Evolutionary conservation across 1,284 basidiomycete species (phyloP).

Genomic region (Malassezia nana): DNA sequence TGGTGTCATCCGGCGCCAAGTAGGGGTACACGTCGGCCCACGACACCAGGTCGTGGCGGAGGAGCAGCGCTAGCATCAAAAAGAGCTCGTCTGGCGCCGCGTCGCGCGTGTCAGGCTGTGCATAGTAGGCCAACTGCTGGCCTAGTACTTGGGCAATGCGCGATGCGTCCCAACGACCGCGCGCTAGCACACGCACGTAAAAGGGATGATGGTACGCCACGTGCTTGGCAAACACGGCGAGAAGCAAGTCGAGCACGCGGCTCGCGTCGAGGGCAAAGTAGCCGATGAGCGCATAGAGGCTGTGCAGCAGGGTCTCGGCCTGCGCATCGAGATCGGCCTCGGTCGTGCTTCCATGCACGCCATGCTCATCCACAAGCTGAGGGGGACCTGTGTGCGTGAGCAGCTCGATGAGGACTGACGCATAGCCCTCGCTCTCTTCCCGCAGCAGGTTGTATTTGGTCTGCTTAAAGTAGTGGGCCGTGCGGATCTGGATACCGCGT

Average conservation of each 20-base stretch:
- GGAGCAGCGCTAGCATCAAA: slow-evolving; percentile 72
- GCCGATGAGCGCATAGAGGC: slow-evolving; percentile 49
- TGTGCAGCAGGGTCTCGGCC: slow-evolving; percentile 42
- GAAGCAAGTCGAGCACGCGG: slow-evolving; percentile 79
- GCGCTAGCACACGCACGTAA: slow-evolving; percentile 73
- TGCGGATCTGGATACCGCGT: slow-evolving; percentile 39
- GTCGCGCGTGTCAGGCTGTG: slow-evolving; percentile 52
- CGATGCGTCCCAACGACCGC: slow-evolving; percentile 63
- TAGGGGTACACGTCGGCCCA: slow-evolving; percentile 78
- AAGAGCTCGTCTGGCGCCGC: slow-evolving; percentile 64
- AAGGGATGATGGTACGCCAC: slow-evolving; percentile 77
- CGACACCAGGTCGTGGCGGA: slow-evolving; percentile 74
- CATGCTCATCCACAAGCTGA: slow-evolving; percentile 49
- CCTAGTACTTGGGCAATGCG: slow-evolving; percentile 62
- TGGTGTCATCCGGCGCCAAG: slow-evolving; percentile 51
- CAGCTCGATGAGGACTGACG: slow-evolving; percentile 76
- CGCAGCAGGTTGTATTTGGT: slow-evolving; percentile 95
- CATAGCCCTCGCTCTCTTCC: slow-evolving; percentile 94
- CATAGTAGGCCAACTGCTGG: slow-evolving; percentile 86
- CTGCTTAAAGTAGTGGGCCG: slow-evolving; percentile 65
- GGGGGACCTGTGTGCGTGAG: slow-evolving; percentile 66
- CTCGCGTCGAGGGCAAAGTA: slow-evolving; percentile 94
- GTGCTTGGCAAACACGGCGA: slow-evolving; percentile 78
- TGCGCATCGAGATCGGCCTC: slow-evolving; percentile 25
- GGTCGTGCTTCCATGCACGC: slow-evolving; percentile 30